Evolutionary conservation across 2,329 filamentous ascomycete species (phyloP).

Genomic region (Colletotrichum chlorophyti): DNA sequence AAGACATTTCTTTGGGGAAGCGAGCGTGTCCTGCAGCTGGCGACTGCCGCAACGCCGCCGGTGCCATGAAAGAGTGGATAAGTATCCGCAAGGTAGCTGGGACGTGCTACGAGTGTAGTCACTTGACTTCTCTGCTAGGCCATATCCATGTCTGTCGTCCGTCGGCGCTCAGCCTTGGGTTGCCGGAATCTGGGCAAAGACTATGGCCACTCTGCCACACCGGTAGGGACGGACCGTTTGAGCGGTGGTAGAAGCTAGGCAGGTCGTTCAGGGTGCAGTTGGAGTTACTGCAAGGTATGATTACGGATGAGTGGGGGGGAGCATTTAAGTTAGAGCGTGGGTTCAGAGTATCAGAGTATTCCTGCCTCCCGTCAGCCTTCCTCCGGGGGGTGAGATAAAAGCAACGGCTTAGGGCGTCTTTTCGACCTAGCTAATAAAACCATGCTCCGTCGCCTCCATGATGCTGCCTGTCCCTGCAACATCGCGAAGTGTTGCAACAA

Average conservation of each 20-base stretch:
- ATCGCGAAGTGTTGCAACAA: background rate
- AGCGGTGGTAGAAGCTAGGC: conserved; percentile 38
- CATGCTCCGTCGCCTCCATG: too few relatives aligned
- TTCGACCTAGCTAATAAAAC: too few relatives aligned
- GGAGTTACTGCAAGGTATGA: conserved; percentile 26
- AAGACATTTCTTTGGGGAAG: background rate
- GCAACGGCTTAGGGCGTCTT: background rate
- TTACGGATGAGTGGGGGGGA: conserved; percentile 24
- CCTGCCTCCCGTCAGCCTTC: background rate
- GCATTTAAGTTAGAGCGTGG: conserved; percentile 28
- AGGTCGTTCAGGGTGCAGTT: conserved; percentile 23
- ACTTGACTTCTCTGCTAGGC: conserved; percentile 35
- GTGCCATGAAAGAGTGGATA: conserved; percentile 33
- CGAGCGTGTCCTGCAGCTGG: conserved; percentile 26
- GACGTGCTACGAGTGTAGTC: conserved; percentile 33
- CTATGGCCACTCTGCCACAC: conserved; percentile 46
- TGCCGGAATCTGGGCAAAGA: conserved; percentile 35
- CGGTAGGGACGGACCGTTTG: conserved; percentile 50
- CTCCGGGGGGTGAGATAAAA: conserved; percentile 16
- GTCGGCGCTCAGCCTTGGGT: conserved; percentile 34
- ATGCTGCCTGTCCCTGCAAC: background rate
- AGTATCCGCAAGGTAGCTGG: too few relatives aligned
- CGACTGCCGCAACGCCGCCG: conserved; percentile 35
- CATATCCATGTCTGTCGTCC: background rate
- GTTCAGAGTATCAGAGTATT: conserved; percentile 29